Conservation (phyloP, 805 yeast species). For the Candida verbasci region DNA sequence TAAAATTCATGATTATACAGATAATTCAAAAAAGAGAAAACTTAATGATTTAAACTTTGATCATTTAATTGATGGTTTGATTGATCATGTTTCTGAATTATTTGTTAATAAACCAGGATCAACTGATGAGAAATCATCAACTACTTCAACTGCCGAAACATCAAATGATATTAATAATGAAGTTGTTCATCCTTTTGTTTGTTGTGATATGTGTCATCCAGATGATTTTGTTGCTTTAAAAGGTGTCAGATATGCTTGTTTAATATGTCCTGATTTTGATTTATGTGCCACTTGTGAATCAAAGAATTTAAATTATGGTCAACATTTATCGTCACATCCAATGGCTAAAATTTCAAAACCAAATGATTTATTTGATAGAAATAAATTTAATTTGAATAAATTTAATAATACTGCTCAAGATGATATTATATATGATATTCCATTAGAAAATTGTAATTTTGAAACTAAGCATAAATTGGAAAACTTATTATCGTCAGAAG, state of each 20-base stretch:
- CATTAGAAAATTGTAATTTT: slow-evolving; percentile 17
- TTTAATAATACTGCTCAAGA: background rate
- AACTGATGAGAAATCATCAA: background rate
- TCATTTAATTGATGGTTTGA: slow-evolving; percentile 23
- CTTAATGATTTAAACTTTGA: slow-evolving; percentile 9
- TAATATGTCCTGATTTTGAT: slow-evolving; percentile 51
- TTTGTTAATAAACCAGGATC: slow-evolving; percentile 11
- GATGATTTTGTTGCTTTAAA: slow-evolving; percentile 27
- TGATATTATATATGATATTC: slow-evolving; percentile 22
- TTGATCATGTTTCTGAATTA: slow-evolving; percentile 22
- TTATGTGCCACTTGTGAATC: slow-evolving; percentile 40
- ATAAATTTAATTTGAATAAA: background rate
- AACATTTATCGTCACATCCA: slow-evolving; percentile 25
- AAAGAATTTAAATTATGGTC: slow-evolving; percentile 11
- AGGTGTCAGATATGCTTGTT: slow-evolving; percentile 49
- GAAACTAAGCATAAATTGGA: slow-evolving; percentile 15
- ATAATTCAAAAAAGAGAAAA: slow-evolving; percentile 7
- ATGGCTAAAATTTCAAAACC: slow-evolving; percentile 25
- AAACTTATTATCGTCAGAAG: slow-evolving; percentile 11
- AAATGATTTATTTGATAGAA: background rate
- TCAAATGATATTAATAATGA: background rate
- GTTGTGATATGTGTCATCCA: slow-evolving; percentile 35
- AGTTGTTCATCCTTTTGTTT: slow-evolving; percentile 20
- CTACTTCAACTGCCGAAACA: background rate
- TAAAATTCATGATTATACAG: background rate